Percentiles rank a stretch among this genome's conserved stretches.
Conservation (phyloP, 495 filamentous ascomycete genomes). For the Pyronema omphalodes region DNA sequence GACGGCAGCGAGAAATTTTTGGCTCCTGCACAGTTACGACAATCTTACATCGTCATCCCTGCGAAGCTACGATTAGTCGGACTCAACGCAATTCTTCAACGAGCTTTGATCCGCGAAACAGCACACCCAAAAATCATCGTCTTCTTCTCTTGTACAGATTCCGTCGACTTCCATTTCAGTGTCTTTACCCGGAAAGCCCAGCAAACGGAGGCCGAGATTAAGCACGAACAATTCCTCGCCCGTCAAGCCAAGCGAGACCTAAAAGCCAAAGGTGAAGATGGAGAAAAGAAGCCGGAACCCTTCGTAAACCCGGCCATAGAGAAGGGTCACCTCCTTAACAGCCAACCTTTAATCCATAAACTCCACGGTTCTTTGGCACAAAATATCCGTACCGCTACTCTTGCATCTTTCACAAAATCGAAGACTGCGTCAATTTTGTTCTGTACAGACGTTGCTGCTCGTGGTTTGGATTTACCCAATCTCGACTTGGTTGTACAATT, state of each 20-base stretch:
- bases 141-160: slow-evolving; percentile 92
- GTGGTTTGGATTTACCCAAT: slow-evolving; percentile 83
- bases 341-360: slow-evolving; percentile 49
- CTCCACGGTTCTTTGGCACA: slow-evolving; percentile 91
- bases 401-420: slow-evolving; percentile 48
- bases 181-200: slow-evolving; percentile 37
- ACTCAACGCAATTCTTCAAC: slow-evolving; percentile 61
- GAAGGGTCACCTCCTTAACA: slow-evolving; percentile 25
- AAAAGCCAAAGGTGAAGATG: background rate
- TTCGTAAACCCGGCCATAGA: background rate
- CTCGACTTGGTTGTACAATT: slow-evolving; percentile 89
- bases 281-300: background rate
- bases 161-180: slow-evolving; percentile 89
- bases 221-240: slow-evolving; percentile 3
- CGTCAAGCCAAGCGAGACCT: background rate
- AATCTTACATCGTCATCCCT: slow-evolving; percentile 69
- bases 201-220: background rate
- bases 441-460: slow-evolving; percentile 86
- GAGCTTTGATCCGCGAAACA: slow-evolving; percentile 67
- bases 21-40: slow-evolving; percentile 85
- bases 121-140: slow-evolving; percentile 88
- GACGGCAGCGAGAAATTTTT: slow-evolving; percentile 42
- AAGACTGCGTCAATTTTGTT: slow-evolving; percentile 46
- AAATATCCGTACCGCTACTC: slow-evolving; percentile 63
- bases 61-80: slow-evolving; percentile 80